Evolutionary conservation across 2,329 filamentous ascomycete species (phyloP), one percentile per base, ranked within the genome.

Genomic region (Xylariaceae sp.): DNA sequence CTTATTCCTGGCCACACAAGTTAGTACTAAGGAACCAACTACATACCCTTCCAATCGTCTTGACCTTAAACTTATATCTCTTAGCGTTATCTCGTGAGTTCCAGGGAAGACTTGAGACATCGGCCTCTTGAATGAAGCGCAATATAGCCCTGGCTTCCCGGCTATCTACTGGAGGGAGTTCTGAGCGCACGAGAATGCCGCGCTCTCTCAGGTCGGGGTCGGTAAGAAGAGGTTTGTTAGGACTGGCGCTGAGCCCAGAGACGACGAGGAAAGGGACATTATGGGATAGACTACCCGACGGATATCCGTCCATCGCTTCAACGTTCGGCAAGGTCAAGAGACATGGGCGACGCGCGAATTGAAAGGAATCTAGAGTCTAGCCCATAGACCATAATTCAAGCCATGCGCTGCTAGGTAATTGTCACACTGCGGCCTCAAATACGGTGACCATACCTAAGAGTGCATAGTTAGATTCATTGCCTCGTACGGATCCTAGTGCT

Each of bases 261-360:
- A 96, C 82, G 40, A 95, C 78, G 57, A 97, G 75, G 52, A 96
- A 81, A 29, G 93, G 93, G 65, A 95, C 81, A 74, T 94, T 95
- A 74, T 94, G 92, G 70, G 87, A 84, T 71, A 96, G 79, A 76
- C 92, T 96, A 72, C 87, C 88, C 53, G 76, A 71, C 49, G 89
- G 88, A 74, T 91, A 93, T 65, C 83, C 89, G 73, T 94, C 88
- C 90, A 94, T 94, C 47, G 26, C 50, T 48, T 57, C 53, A 48
- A 54, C 26, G 20, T 16, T 18, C 30, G 20, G 29, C 43, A 33
- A 21, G 16, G 29, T 55, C 45, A 50, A 46, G 44, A 60, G 52
- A 57, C 62, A 63, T 64, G 50, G 54, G 55, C 33, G 50, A 41
- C 42, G 51, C 41, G 33, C 37, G 47, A 40, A 26, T 39, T 27